Evolutionary conservation across 2,329 filamentous ascomycete species (phyloP), one percentile per base, ranked within the genome.

Genomic region (Sclerotinia glacialis): DNA sequence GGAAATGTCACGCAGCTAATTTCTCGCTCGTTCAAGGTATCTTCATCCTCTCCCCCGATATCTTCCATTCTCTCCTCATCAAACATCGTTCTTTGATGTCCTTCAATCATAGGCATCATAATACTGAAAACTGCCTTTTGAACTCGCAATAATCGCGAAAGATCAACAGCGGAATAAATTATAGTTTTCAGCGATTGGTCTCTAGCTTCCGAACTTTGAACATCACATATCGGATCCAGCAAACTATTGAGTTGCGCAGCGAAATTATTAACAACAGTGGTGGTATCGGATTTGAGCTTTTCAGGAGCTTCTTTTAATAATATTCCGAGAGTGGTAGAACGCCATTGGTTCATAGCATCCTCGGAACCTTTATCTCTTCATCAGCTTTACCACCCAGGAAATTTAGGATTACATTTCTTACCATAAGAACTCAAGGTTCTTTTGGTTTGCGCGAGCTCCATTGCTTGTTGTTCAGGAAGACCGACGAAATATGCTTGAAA

Each of bases 401-500:
- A 37, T 16, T 46, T 3, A 23, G 12, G 23, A 52, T 28, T 6
- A n/a, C 4, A 14, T 23, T 63, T 31, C 70, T 67, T 69, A 74
- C 74, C 70, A 61, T 73, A 74, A 60, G 37, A 56, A 59, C 67
- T 64, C 1, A 75, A 65, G 40, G 69, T 70, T n/a, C 64, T 69
- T 47, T 75, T 72, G n/a, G 69, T 64, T 26, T 67, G 76, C 47
- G 78, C 76, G 21, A 88, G 78, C 67, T 83, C 81, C 26, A 75
- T 74, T 16, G 82, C 82, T 69, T 85, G 81, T n/a, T 85, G 82
- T 21, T 78, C 77, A 0, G 85, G 80, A 14, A 90, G 76, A 0
- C 89, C 89, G 31, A 87, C 83, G 72, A 88, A 89, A 74, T 89
- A 89, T 53, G 82, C 78, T 46, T 82, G 78, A 72, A 91, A 90